phyloP scores from a whole-genome alignment of 108 stramenopile genomes.

The Cylindrotheca fusiformis region DNA sequence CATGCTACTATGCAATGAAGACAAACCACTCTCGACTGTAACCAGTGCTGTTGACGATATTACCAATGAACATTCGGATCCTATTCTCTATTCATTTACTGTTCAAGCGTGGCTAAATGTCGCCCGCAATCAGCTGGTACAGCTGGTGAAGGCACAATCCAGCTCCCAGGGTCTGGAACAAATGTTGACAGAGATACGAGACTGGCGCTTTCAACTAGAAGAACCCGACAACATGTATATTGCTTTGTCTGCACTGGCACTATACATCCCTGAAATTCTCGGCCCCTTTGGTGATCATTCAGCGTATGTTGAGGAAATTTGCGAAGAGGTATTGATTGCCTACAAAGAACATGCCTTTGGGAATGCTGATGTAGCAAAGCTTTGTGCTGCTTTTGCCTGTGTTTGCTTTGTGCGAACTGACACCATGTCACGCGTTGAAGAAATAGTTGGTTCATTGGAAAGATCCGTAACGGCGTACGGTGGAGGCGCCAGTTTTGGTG shows the following conservation, averaged over 20 bases:
- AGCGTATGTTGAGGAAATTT: conserved; percentile 31
- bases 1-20: conserved; percentile 47
- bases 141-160: conserved; percentile 13
- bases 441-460: conserved; percentile 42
- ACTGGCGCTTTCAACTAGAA: conserved; percentile 26
- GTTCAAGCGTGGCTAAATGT: conserved; percentile 45
- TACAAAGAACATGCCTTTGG: conserved; percentile 28
- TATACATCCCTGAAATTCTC: conserved; percentile 35
- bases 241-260: conserved; percentile 18
- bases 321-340: conserved; percentile 23
- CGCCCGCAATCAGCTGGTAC: conserved; percentile 15
- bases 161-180: conserved; percentile 22
- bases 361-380: conserved; percentile 25
- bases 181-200: conserved; percentile 22
- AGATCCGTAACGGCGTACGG: conserved; percentile 37
- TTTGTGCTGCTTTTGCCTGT: conserved; percentile 38
- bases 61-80: conserved; percentile 24
- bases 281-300: conserved; percentile 28
- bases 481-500: conserved; percentile 44
- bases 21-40: conserved; percentile 18
- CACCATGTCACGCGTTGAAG: conserved; percentile 23
- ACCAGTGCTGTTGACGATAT: conserved; percentile 29
- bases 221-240: conserved; percentile 35
- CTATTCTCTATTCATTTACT: conserved; percentile 24
- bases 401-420: conserved; percentile 18